phyloP scores from a whole-genome alignment of 176 grass and related monocot genomes.

The Phoenix roebelenii region DNA sequence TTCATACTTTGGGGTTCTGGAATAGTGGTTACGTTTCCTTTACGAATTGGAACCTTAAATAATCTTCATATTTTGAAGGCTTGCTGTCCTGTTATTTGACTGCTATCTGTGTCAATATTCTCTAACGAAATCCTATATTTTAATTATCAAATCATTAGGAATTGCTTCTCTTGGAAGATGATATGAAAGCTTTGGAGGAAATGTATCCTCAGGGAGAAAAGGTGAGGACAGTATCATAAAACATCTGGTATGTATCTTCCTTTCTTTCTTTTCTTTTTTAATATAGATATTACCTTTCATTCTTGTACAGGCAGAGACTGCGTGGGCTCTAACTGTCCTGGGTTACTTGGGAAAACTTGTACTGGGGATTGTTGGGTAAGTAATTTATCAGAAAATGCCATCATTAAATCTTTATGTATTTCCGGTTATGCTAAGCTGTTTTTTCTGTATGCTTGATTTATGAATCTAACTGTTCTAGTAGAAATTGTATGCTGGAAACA shows the following conservation, averaged over 20 bases:
- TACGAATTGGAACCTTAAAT: too few species aligned
- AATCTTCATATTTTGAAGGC: too few species aligned
- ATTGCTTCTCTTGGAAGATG: slow-evolving; percentile 83
- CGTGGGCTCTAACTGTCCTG: slow-evolving; percentile 94
- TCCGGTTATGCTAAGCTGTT: background rate
- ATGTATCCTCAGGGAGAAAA: slow-evolving; percentile 99
- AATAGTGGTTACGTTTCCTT: too few species aligned
- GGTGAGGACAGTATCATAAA: slow-evolving; percentile 24
- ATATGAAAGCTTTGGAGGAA: slow-evolving; percentile 91
- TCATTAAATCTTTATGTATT: slow-evolving; percentile 4
- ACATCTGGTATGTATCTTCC: background rate
- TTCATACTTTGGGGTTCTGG: too few species aligned
- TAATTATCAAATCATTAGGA: slow-evolving; percentile 48
- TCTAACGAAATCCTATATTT: background rate
- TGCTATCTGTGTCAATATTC: too few species aligned
- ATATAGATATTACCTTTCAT: slow-evolving; percentile 24
- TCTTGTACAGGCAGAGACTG: slow-evolving; percentile 75
- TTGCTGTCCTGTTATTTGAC: too few species aligned
- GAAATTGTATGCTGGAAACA: too few species aligned
- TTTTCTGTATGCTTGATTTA: too few species aligned
- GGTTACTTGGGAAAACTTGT: slow-evolving; percentile 80
- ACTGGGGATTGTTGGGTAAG: slow-evolving; percentile 80
- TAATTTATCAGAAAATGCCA: too few species aligned
- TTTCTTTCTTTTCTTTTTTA: slow-evolving; percentile 8
- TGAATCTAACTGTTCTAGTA: too few species aligned